Base-by-base conservation (phyloP, 2,329 filamentous ascomycete genomes). In the Botrytis sinoallii region DNA sequence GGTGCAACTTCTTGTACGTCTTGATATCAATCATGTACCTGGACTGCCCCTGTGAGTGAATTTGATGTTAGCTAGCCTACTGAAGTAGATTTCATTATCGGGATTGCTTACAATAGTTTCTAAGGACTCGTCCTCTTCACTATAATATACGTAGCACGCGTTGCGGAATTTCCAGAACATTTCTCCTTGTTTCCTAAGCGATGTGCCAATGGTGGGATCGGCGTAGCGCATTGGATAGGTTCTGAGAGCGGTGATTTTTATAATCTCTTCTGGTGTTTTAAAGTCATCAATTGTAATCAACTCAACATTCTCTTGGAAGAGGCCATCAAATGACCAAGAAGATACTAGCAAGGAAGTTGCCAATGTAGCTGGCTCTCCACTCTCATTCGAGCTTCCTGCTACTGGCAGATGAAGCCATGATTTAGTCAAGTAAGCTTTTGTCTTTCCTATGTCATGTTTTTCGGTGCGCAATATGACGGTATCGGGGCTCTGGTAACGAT, bases 151-250 rank as follows among this genome's bases (percentile, higher is more conserved):
- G 22, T 72, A 72, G n/a, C 63, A 67, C 1, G 63, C 29, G 14
- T 59, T 44, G 8, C 71, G 71, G 40, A 72, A 72, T n/a, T 72
- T 72, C 71, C 71, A 72, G 52, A 72, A 72, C 52, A 68, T 72
- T 59, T 72, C 71, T 69, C 71, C 71, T n/a, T 69, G 71, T 60
- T 72, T 72, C 38, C 71, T 68, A 60, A 72, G 71, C 18, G 71
- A 48, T 16, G 60, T 61, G 22, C 46, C 71, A 46, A 72, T 69
- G 18, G 48, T 29, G 20, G 71, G 65, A 18, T 72, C 71, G 25
- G 71, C 71, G 18, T 68, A 72, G 32, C 63, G 63, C 40, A 72
- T 72, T 14, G 71, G 71, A 40, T 60, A 72, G 40, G 65, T 46
- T 7, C 32, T 22, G 16, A 72, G 71, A 68, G 71, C 65, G 22